Evolutionary conservation across 768 basidiomycete genomes (phyloP), one percentile per base, ranked within the genome.

Genomic region (Tylopilus cervinicoccineus): DNA sequence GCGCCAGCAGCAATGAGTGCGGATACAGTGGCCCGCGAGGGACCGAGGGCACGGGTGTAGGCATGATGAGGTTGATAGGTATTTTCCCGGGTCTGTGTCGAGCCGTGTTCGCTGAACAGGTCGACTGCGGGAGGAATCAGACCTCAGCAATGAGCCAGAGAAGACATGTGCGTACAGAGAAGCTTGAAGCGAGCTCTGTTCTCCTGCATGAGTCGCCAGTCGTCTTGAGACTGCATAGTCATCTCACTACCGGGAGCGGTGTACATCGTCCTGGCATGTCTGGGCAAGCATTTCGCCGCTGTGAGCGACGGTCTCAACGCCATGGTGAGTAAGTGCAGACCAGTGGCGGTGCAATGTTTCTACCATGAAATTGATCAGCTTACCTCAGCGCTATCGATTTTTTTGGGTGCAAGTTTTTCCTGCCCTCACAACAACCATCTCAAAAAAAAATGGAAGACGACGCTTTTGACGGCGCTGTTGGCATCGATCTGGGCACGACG

Each of bases 401-500:
- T 73, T 56, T 60, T 60, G 23, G 22, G 11, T 37, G 20, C 27
- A 46, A 29, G 54, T 61, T 53, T 42, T 58, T 54, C 57, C 54
- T 56, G 43, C 57, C 43, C 57, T 61, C 70, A 66, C 66, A 60
- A 67, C 66, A 57, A 49, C 56, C 49, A 54, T 54, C 60, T 40
- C 16, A 72, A 48, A 50, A 39, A 84, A 75, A 79, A 77, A 86
- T 88, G 83, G 91, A 93, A 70, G 92, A 94, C 76, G 70, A 85
- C 66, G 49, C 62, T 44, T 98, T 88, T 73, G 92, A 95, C 66
- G 94, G 94, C 69, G 94, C 94, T 68, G 78, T 97, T 74, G 94
- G 94, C 72, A 94, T 94, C 70, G 93, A 93, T 79, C 84, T 90
- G 61, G 93, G 94, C 62, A 96, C 94, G 55, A 98, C 94, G 59